A percentile compares a stretch with the other conserved stretches of the same genome.
Evolutionary conservation across 164 flowering plant genomes (phyloP).

Genomic region (Warburgia ugandensis): DNA sequence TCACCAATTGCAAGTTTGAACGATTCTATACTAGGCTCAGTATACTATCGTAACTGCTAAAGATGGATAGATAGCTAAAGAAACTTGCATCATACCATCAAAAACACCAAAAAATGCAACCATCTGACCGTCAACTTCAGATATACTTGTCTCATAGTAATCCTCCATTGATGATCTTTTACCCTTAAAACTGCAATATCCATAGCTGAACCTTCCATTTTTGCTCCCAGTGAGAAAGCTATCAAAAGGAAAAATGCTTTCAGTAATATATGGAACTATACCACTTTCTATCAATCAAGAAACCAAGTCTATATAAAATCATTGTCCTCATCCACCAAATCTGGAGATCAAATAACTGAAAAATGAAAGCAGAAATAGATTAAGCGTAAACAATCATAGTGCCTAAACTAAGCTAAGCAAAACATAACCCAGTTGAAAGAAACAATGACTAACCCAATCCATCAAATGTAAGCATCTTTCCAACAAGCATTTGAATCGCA

Average conservation of each 20-base stretch:
- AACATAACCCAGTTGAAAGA: not conserved
- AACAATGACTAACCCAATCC: too few relatives aligned
- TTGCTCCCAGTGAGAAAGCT: constrained; percentile 53
- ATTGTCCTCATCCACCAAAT: too few relatives aligned
- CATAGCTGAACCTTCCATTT: constrained; percentile 60
- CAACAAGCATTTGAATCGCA: too few relatives aligned
- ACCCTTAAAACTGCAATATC: constrained; percentile 72
- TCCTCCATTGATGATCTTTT: constrained; percentile 83
- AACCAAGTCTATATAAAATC: not conserved
- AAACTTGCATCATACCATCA: constrained; percentile 47
- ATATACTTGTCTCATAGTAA: constrained; percentile 57
- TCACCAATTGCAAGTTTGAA: too few relatives aligned
- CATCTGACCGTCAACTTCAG: constrained; percentile 74
- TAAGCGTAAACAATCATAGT: too few relatives aligned
- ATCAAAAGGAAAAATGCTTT: constrained; percentile 7
- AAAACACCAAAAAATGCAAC: constrained; percentile 78
- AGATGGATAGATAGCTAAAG: too few relatives aligned
- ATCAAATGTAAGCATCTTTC: too few relatives aligned
- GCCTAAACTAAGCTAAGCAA: too few relatives aligned
- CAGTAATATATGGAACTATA: not conserved
- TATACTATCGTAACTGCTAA: too few relatives aligned
- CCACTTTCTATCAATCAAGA: not conserved
- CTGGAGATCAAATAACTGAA: not conserved
- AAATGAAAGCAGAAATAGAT: not conserved
- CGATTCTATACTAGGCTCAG: too few relatives aligned